Conservation (phyloP, 345 rosid genomes). For the Gossypium arboreum region DNA sequence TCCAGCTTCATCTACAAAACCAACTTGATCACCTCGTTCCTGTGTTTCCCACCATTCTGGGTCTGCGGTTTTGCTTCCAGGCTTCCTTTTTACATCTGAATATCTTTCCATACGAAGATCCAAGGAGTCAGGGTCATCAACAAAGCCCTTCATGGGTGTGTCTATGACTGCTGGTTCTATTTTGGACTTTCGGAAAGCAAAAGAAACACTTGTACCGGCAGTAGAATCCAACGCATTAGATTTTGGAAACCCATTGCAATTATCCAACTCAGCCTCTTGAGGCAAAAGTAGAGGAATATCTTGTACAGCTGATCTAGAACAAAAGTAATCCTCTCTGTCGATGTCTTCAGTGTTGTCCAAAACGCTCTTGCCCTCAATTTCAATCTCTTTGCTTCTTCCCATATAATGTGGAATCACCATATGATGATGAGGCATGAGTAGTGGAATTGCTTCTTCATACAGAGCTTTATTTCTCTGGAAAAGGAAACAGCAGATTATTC, state of each 20-base stretch:
- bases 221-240: conserved; percentile 33
- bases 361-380: conserved; percentile 37
- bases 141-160: conserved; percentile 83
- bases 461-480: conserved; percentile 86
- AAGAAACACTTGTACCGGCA: conserved; percentile 45
- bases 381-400: conserved; percentile 59
- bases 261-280: conserved; percentile 65
- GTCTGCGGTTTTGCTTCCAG: conserved; percentile 38
- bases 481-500: conserved; percentile 20
- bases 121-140: conserved; percentile 54
- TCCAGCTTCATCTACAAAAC: conserved; percentile 56
- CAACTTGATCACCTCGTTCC: conserved; percentile 67
- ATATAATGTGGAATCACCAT: conserved; percentile 97
- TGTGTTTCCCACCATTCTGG: conserved; percentile 93
- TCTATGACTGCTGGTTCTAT: conserved; percentile 43
- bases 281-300: conserved; percentile 96
- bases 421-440: conserved; percentile 97
- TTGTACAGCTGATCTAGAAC: conserved; percentile 68
- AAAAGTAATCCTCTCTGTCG: conserved; percentile 66
- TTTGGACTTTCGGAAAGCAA: conserved; percentile 57
- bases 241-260: conserved; percentile 36
- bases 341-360: conserved; percentile 43
- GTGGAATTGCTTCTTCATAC: conserved; percentile 88
- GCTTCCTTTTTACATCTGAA: conserved; percentile 28
- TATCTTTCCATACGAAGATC: conserved; percentile 33